Conservation (phyloP, 192 early-diverging fungal genomes). For the Kickxella alabastrina region DNA sequence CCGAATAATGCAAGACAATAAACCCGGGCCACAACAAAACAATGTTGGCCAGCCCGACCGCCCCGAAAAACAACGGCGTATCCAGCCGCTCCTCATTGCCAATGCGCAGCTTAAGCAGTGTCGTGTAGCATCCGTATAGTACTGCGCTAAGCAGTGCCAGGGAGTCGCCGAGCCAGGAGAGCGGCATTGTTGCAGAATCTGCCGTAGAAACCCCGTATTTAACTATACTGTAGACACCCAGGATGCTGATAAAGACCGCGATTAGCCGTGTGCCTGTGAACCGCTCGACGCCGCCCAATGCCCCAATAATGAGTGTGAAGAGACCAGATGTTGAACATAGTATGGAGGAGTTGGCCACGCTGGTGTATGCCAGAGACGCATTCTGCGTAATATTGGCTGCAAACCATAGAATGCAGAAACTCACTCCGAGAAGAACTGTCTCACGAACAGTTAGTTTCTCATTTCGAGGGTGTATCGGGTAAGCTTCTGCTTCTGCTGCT, state of each 20-base stretch:
- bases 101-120: slow-evolving; percentile 65
- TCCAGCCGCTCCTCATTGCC: slow-evolving; percentile 65
- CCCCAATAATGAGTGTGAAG: slow-evolving; percentile 69
- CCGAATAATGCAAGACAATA: slow-evolving; percentile 54
- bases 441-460: slow-evolving; percentile 37
- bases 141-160: slow-evolving; percentile 68
- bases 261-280: slow-evolving; percentile 54
- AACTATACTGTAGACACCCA: slow-evolving; percentile 63
- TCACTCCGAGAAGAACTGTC: slow-evolving; percentile 58
- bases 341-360: slow-evolving; percentile 71
- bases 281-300: slow-evolving; percentile 57
- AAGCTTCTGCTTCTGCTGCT: slow-evolving; percentile 1
- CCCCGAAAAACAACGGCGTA: slow-evolving; percentile 74
- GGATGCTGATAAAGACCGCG: slow-evolving; percentile 60
- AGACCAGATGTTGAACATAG: slow-evolving; percentile 69
- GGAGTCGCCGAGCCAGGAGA: slow-evolving; percentile 60
- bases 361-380: slow-evolving; percentile 69
- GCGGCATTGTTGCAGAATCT: slow-evolving; percentile 9
- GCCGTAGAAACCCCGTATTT: slow-evolving; percentile 18
- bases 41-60: slow-evolving; percentile 70
- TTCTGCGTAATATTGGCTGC: slow-evolving; percentile 72
- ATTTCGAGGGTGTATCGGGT: slow-evolving; percentile 1
- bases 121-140: slow-evolving; percentile 75
- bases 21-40: slow-evolving; percentile 67
- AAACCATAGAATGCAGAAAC: slow-evolving; percentile 79